Evolutionary conservation across 805 yeast genomes (phyloP), one percentile per base, ranked within the genome.

Genomic region (Spathaspora hagerdaliae): DNA sequence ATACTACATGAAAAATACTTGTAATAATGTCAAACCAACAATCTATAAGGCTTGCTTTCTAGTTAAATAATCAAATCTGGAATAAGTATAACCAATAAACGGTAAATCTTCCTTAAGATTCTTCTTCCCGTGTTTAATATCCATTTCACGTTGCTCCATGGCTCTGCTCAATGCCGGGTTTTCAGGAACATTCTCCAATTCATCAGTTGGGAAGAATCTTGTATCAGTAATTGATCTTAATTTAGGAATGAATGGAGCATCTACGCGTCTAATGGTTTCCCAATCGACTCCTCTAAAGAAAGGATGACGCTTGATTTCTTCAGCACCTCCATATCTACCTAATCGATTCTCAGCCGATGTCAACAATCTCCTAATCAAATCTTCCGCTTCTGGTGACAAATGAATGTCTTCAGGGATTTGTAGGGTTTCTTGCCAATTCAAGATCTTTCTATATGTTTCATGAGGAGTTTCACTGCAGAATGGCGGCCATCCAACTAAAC

Each of bases 121-220:
- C 47, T 68, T 67, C 19, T 63, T 63, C 34, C 65, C 68, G 27
- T 55, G 62, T 34, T 74, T 72, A 56, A 72, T 73, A 62, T 75
- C 67, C 46, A 69, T 74, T 48, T 81, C 86, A 52, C 83, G 74
- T 60, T 78, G 85, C 56, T 78, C 77, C 55, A 83, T 84, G 29
- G 90, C 89, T 45, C 66, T 64, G 45, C 60, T 63, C 50, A 67
- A 57, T 4, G 74, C 60, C 10, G 96, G 96, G 39, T 88, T 82
- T 58, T 91, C 97, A 2, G 98, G 96, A 42, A 92, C 90, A 58
- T 87, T 88, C 64, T 92, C 97, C 58, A 92, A 74, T 61, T 92
- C 99, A 63, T 92, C 98, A 1, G 96, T 89, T 36, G 99, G 98
- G 89, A 94, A 94, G 73, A 92, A 92, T 56, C 97, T 77, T 0